phyloP scores from a whole-genome alignment of 257 asterid genomes.

The Rauvolfia tetraphylla region DNA sequence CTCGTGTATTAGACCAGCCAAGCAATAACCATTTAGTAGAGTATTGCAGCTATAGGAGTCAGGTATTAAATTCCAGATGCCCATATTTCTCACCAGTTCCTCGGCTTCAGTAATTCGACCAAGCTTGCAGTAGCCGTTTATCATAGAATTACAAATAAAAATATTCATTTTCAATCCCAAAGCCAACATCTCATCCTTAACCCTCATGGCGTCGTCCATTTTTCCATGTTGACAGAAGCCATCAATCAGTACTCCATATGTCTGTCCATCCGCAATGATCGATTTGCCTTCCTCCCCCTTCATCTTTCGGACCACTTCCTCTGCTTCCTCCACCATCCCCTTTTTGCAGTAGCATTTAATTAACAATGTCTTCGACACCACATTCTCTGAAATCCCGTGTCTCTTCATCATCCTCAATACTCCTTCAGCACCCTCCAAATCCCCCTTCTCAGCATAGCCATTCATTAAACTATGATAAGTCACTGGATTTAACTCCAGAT shows the following conservation, averaged over 20 bases:
- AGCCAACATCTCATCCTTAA: constrained; percentile 65
- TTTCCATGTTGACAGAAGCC: constrained; percentile 80
- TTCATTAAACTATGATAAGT: constrained; percentile 76
- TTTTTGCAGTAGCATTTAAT: constrained; percentile 70
- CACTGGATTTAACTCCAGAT: constrained; percentile 57
- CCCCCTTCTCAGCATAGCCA: constrained; percentile 64
- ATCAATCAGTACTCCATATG: constrained; percentile 64
- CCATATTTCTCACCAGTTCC: constrained; percentile 44
- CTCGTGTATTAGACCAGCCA: constrained; percentile 49
- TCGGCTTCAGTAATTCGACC: constrained; percentile 63
- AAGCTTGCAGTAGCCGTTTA: constrained; percentile 71
- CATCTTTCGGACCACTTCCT: constrained; percentile 47
- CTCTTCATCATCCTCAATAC: constrained; percentile 53
- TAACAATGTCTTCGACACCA: constrained; percentile 65
- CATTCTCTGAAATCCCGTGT: constrained; percentile 46
- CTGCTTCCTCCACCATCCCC: constrained; percentile 67
- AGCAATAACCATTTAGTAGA: constrained; percentile 70
- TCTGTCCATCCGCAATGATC: constrained; percentile 58
- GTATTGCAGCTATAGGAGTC: constrained; percentile 78
- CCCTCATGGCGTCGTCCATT: constrained; percentile 66
- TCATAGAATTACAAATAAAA: constrained; percentile 63
- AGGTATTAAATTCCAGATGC: constrained; percentile 48
- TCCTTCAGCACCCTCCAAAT: constrained; percentile 52
- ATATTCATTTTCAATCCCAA: constrained; percentile 60
- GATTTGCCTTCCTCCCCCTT: constrained; percentile 34